A percentile compares a stretch with the other conserved stretches of the same genome.
phyloP scores from a whole-genome alignment of 1,284 basidiomycete species.

The Sanghuangporus weigelae region DNA sequence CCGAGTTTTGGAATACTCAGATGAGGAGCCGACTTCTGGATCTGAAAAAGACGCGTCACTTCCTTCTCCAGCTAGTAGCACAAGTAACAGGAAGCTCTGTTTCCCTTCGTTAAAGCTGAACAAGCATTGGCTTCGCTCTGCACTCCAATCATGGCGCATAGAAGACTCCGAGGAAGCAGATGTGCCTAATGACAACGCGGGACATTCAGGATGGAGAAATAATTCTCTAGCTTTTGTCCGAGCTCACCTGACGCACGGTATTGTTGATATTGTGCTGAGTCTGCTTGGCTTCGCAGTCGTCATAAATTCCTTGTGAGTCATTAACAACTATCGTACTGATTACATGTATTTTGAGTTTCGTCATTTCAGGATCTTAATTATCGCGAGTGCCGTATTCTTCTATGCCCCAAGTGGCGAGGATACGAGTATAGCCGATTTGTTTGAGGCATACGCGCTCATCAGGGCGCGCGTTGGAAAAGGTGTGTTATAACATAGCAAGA shows the following conservation, averaged over 20 bases:
- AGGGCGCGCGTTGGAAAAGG: slow-evolving; percentile 60
- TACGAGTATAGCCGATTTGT: slow-evolving; percentile 59
- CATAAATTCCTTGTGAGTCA: slow-evolving; percentile 72
- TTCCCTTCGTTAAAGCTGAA: background rate
- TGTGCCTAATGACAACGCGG: slow-evolving; percentile 25
- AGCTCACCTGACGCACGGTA: slow-evolving; percentile 75
- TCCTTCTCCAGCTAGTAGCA: background rate
- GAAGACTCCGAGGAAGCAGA: slow-evolving; percentile 20
- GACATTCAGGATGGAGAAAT: slow-evolving; percentile 56
- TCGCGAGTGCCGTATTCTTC: slow-evolving; percentile 73
- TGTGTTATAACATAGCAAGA: slow-evolving; percentile 28
- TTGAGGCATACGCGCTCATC: slow-evolving; percentile 79
- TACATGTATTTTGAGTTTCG: background rate
- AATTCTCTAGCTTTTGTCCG: slow-evolving; percentile 63
- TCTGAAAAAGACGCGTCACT: background rate
- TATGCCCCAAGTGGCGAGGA: slow-evolving; percentile 38
- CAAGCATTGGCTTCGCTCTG: background rate
- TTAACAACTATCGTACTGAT: background rate
- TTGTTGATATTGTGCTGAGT: slow-evolving; percentile 58
- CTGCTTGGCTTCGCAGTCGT: slow-evolving; percentile 80
- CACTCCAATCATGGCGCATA: background rate
- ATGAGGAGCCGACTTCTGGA: background rate
- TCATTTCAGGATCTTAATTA: slow-evolving; percentile 54
- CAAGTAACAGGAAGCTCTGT: background rate
- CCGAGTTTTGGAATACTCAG: slow-evolving; percentile 35